These are phyloP conservation scores for Scleroderma citrinum DNA, from an alignment of 768 basidiomycete species.

Conservation along the genomic window DNA sequence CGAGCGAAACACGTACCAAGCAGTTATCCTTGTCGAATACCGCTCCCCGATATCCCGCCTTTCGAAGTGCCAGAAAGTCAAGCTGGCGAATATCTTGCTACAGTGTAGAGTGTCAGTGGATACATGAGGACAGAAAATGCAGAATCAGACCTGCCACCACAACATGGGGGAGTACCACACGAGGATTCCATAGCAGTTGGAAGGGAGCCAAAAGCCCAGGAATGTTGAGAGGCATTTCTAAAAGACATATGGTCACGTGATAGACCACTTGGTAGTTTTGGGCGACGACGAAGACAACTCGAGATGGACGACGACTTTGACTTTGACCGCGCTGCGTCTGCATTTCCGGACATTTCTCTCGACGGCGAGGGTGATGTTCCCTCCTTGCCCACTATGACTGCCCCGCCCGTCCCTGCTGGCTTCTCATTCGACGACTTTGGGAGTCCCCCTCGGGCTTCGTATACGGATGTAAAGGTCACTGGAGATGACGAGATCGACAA, in stretches of 20 bases:
- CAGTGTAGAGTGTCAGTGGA: constrained; percentile 10
- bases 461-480: constrained; percentile 68
- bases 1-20: constrained; percentile 46
- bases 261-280: neutral
- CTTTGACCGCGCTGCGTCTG: constrained; percentile 74
- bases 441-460: constrained; percentile 33
- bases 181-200: constrained; percentile 62
- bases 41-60: constrained; percentile 80
- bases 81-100: constrained; percentile 83
- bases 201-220: constrained; percentile 65
- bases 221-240: constrained; percentile 62
- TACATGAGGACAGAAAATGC: neutral
- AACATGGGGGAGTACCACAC: constrained; percentile 61
- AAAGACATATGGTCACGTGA: neutral
- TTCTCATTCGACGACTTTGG: constrained; percentile 71
- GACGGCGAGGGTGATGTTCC: constrained; percentile 60
- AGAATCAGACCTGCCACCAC: constrained; percentile 53
- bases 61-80: constrained; percentile 65
- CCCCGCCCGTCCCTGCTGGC: constrained; percentile 30
- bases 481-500: constrained; percentile 82
- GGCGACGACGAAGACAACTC: neutral
- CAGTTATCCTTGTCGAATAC: constrained; percentile 99
- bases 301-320: constrained; percentile 54
- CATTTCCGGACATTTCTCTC: constrained; percentile 80
- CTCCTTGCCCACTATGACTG: constrained; percentile 29